Evolutionary conservation across 768 basidiomycete genomes (phyloP), one percentile per base, ranked within the genome.

Genomic region (Coprinellus aureogranulatus): DNA sequence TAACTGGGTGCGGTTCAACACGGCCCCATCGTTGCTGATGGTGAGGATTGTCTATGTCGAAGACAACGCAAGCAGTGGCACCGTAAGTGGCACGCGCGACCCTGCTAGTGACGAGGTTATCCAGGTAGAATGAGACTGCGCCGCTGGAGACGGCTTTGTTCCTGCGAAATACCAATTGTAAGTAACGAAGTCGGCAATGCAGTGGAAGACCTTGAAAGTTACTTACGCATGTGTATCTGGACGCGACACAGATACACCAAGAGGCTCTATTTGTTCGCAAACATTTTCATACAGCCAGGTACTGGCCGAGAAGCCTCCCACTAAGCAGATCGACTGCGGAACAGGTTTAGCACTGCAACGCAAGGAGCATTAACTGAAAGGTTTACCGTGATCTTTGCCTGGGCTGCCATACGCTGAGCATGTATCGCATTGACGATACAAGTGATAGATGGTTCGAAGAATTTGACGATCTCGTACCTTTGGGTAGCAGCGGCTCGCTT

Each of bases 111-210:
- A 84, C 81, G 12, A 76, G 74, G 57, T 77, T 77, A 55, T 84
- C 79, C 16, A 84, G 74, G 50, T 72, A 67, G 55, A 70, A 72
- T 2, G 69, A 72, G 4, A 71, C 66, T 1, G 72, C 78, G 1
- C 83, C 82, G 47, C 83, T 80, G 1, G 83, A 79, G 10, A 84
- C 82, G 0, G 81, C 83, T 56, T 74, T 65, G 75, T 83, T 70
- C 0, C 71, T 73, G 46, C 9, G 44, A 58, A 10, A 22, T n/a
- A n/a, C 18, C 37, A 9, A 39, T 9, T 9, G 10, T 18, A 9
- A 39, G 9, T 18, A 39, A 18, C 37, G 9, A 9, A 39, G 10
- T 39, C 10, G 37, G 18, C 37, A 18, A 39, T 39, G 37, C 10
- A 9, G 18, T 39, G 9, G 37, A 39, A 9, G 37, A 49, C 18